Percentiles rank a stretch among this genome's conserved stretches.
phyloP scores from a whole-genome alignment of 2,329 filamentous ascomycete species.

The Aspergillus versicolor region DNA sequence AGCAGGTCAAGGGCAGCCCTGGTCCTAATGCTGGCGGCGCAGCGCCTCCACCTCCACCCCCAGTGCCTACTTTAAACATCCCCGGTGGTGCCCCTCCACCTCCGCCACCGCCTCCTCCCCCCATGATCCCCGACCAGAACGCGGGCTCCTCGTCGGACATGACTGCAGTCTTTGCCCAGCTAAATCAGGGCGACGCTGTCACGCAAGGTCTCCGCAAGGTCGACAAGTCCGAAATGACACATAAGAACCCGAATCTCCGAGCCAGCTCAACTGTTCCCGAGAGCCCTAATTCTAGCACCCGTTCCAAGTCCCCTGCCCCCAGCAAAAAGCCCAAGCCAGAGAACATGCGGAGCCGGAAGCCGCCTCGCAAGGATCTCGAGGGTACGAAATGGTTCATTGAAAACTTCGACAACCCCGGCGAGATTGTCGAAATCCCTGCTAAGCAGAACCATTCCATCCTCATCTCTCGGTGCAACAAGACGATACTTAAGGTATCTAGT shows the following conservation, averaged over 20 bases:
- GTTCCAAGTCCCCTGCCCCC: slow-evolving; percentile 82
- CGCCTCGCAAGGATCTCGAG: slow-evolving; percentile 73
- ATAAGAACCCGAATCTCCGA: slow-evolving; percentile 91
- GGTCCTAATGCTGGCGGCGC: slow-evolving; percentile 35
- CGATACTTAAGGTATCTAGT: slow-evolving; percentile 82
- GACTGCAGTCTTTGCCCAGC: slow-evolving; percentile 83
- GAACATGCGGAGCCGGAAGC: slow-evolving; percentile 81
- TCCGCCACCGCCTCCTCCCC: slow-evolving; percentile 60
- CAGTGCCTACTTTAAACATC: slow-evolving; percentile 47
- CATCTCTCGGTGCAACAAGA: slow-evolving; percentile 88
- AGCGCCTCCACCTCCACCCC: slow-evolving; percentile 48
- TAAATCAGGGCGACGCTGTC: slow-evolving; percentile 86
- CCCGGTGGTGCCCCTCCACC: slow-evolving; percentile 61
- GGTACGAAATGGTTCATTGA: slow-evolving; percentile 96
- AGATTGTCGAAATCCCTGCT: slow-evolving; percentile 78
- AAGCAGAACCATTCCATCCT: slow-evolving; percentile 84
- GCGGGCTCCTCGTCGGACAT: slow-evolving; percentile 58
- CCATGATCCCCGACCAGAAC: slow-evolving; percentile 38
- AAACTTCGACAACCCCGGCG: slow-evolving; percentile 78
- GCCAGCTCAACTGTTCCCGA: slow-evolving; percentile 68
- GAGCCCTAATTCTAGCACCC: slow-evolving; percentile 50
- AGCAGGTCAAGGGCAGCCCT: slow-evolving; percentile 49
- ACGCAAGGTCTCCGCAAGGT: slow-evolving; percentile 90
- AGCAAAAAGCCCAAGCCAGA: slow-evolving; percentile 85
- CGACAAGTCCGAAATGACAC: slow-evolving; percentile 93